These are phyloP conservation scores for Rhizopus stolonifer DNA, from an alignment of 371 early-diverging fungal species.

Conservation along the genomic window DNA sequence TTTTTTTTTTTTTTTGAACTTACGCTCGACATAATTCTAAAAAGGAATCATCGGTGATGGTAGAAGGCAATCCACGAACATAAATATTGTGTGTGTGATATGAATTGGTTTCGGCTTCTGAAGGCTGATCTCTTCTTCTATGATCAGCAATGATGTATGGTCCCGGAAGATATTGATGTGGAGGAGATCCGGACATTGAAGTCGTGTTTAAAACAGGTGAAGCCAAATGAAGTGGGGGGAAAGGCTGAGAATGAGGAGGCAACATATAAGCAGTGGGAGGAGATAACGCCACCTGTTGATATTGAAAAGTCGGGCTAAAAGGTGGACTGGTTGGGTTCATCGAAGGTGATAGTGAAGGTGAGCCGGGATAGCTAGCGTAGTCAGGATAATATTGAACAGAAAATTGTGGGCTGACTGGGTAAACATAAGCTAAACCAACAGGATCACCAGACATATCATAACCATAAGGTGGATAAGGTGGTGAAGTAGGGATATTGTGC, in stretches of 20 bases:
- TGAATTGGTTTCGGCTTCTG: conserved; percentile 14
- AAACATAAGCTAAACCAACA: conserved; percentile 31
- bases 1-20: background rate
- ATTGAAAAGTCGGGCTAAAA: conserved; percentile 40
- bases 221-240: conserved; percentile 48
- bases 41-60: conserved; percentile 74
- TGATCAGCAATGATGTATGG: conserved; percentile 24
- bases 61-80: conserved; percentile 75
- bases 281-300: conserved; percentile 39
- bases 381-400: conserved; percentile 47
- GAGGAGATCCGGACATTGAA: conserved; percentile 41
- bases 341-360: conserved; percentile 37
- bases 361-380: conserved; percentile 51
- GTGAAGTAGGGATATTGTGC: conserved; percentile 43
- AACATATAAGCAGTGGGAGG: conserved; percentile 43
- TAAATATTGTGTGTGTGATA: conserved; percentile 72
- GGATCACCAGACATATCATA: conserved; percentile 21
- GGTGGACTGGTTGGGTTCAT: conserved; percentile 35
- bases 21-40: conserved; percentile 62
- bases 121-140: conserved; percentile 13
- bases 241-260: conserved; percentile 38
- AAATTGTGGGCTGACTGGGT: conserved; percentile 51
- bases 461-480: conserved; percentile 29
- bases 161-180: conserved; percentile 32
- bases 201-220: conserved; percentile 45